Evolutionary conservation across 2,329 filamentous ascomycete species (phyloP).

Genomic region (Alternaria metachromatica): DNA sequence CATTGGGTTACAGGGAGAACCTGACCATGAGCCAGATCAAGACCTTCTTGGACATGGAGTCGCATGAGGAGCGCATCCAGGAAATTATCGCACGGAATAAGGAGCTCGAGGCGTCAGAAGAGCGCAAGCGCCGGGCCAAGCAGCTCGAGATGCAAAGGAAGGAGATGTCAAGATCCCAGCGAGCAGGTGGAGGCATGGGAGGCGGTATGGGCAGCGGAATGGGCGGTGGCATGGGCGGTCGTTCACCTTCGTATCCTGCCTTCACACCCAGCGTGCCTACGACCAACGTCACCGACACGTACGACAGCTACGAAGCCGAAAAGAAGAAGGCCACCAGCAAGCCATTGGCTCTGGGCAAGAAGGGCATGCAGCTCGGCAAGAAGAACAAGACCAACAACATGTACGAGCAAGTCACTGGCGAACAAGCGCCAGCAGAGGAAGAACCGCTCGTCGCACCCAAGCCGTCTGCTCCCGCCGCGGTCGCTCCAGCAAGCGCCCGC

Average conservation of each 20-base stretch:
- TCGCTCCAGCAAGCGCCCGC: constrained; percentile 62
- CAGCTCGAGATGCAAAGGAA: constrained; percentile 99
- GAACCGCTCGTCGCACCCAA: constrained; percentile 76
- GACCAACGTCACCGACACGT: constrained; percentile 73
- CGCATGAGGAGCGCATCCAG: constrained; percentile 97
- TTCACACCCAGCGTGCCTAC: constrained; percentile 83
- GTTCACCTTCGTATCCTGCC: constrained; percentile 83
- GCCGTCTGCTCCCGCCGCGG: constrained; percentile 57
- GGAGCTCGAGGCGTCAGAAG: constrained; percentile 95
- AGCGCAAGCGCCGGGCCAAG: constrained; percentile 98
- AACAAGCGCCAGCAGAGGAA: constrained; percentile 79
- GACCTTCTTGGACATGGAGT: constrained; percentile 99
- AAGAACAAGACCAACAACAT: constrained; percentile 98
- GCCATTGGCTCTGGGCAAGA: constrained; percentile 84
- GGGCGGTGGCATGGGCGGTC: constrained; percentile 61
- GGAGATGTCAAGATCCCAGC: constrained; percentile 81
- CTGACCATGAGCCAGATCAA: constrained; percentile 96
- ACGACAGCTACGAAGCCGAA: constrained; percentile 94
- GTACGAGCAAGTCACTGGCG: constrained; percentile 92
- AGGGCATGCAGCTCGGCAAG: constrained; percentile 99
- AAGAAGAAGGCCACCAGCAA: constrained; percentile 89
- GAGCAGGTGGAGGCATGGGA: constrained; percentile 49
- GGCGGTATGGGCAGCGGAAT: constrained; percentile 38
- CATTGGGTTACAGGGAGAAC: constrained; percentile 94
- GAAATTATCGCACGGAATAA: constrained; percentile 81